Base-by-base conservation (phyloP, 441 rosid species). In the Eruca vesicaria region DNA sequence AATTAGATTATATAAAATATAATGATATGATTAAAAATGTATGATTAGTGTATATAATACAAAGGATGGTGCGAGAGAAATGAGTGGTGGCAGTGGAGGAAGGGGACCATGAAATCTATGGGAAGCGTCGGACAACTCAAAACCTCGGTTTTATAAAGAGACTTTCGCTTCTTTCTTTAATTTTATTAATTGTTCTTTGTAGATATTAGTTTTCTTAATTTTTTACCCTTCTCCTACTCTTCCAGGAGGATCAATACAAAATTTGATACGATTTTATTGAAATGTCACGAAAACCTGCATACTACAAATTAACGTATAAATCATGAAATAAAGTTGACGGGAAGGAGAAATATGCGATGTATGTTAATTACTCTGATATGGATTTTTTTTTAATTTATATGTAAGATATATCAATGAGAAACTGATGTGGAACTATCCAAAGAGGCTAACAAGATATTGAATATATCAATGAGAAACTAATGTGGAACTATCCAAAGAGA, bases 61-160 rank as follows among this genome's bases (percentile, higher is more conserved):
- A 72, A 66, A 66, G 60, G 73, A 72, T 72, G 77, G 73, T 78
- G 81, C 77, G 73, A 72, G 77, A 78, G 73, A 72, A 72, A 78
- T 78, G 81, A 78, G 81, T 66, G 28, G 66, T 66, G 77, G 55
- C 77, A 72, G 77, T 78, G 81, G 81, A 66, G 68, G 73, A 78
- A 78, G 73, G 77, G 77, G 81, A 72, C 81, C 81, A 78, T 78
- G 64, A 78, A 78, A 78, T 78, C 81, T 78, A 72, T 78, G 69
- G 73, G 73, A 66, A 66, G 77, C 77, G 73, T 72, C 73, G 77
- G 72, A 66, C 77, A 66, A 77, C 77, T 55, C 78, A 78, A 78
- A 78, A 56, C 81, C 77, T 62, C 74, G 81, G 74, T 67, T 72
- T 72, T 63, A 28, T 55, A 63, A 73, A 73, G 77, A 72, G 69